Base-by-base conservation (phyloP, 2,329 filamentous ascomycete species). In the Lachnellula subtilissima region DNA sequence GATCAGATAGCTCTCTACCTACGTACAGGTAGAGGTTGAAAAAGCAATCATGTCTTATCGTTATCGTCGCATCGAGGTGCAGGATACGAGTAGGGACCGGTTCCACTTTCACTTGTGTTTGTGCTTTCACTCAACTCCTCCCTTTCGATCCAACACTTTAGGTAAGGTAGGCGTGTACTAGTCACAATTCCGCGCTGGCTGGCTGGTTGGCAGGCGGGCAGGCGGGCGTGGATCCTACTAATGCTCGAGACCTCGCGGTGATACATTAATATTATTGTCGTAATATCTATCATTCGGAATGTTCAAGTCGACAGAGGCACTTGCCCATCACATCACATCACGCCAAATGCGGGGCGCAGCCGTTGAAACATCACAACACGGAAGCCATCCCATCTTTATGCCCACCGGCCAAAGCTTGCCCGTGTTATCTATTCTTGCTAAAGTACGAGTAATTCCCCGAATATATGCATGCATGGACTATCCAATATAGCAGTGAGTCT, bases 381-480 rank as follows among this genome's bases (percentile, higher is more conserved):
- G 17, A 9, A 15, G 15, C 19, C 19, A 19, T 19, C 19, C 52
- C 47, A 46, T 37, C 35, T 19, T 23, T 25, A 25, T 25, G 19
- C 19, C 52, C 46, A 35, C 23, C 54, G 45, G 54, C 32, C 53
- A 49, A 55, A 53, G 17, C 9, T 56, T 53, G 54, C 36, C 54
- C 50, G 53, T 50, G 45, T 48, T 55, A 48, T 51, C 53, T 48
- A 5, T 19, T 19, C 19, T 19, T 19, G 19, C 19, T 19, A 19
- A 19, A 19, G 19, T 19, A 19, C 25, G 6, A 28, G 25, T 28
- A 28, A 28, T 28, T 25, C 19, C 25, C 25, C 25, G 25, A 7
- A 28, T 28, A 28, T 7, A 28, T 28, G 25, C 19, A 19, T 28
- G 25, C 25, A 50, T 32, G 45, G 36, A n/a, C 48, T 2, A 50